Percentiles rank a stretch among this genome's conserved stretches.
Conservation (phyloP, 371 early-diverging fungal genomes). For the Mortierella sp. region DNA sequence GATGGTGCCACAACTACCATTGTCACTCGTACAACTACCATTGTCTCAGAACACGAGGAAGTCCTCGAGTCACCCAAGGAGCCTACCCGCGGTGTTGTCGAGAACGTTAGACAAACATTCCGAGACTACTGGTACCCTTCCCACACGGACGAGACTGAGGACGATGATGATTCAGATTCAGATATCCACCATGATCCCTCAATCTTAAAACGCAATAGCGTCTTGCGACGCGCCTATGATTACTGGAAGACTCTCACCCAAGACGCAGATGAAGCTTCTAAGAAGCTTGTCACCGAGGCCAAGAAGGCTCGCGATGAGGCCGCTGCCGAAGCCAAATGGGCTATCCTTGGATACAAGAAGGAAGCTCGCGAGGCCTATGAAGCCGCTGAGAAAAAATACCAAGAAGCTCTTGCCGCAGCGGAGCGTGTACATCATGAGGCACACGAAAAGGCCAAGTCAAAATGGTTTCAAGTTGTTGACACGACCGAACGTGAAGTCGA, state of each 20-base stretch:
- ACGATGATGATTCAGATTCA: constrained; percentile 11
- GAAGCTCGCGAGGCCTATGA: constrained; percentile 46
- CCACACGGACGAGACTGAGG: not conserved
- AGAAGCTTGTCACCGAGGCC: constrained; percentile 38
- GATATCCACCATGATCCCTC: constrained; percentile 24
- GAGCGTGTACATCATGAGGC: constrained; percentile 48
- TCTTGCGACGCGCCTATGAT: constrained; percentile 48
- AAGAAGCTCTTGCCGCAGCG: constrained; percentile 38
- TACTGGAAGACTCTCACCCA: constrained; percentile 51
- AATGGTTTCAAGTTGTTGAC: constrained; percentile 47
- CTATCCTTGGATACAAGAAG: constrained; percentile 40
- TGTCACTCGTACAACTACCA: constrained; percentile 49
- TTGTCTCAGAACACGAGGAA: constrained; percentile 51
- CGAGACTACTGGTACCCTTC: constrained; percentile 49
- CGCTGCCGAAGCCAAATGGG: constrained; percentile 41
- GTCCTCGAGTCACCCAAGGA: constrained; percentile 21
- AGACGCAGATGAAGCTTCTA: constrained; percentile 46
- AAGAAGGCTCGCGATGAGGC: constrained; percentile 49
- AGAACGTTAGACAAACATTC: constrained; percentile 30
- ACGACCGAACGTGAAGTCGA: constrained; percentile 52
- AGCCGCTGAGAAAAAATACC: constrained; percentile 42
- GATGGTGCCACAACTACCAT: constrained; percentile 52
- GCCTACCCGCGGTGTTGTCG: constrained; percentile 20
- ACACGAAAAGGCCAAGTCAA: constrained; percentile 48
- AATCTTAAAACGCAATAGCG: constrained; percentile 25